Evolutionary conservation across 208 protist genomes (phyloP).

Genomic region (Leishmania arabica): DNA sequence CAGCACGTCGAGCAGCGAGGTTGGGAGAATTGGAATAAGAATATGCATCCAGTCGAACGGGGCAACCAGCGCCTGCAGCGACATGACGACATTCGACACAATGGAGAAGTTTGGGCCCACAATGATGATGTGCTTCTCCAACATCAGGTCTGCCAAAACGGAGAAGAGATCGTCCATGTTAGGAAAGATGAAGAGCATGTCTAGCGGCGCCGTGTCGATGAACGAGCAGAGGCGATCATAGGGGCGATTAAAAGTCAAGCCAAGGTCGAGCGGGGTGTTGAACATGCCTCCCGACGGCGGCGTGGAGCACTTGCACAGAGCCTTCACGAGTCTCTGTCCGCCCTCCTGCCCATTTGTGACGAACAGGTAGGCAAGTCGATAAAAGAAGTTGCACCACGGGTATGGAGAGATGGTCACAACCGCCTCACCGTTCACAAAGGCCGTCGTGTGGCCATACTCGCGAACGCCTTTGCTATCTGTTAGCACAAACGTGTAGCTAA

Average conservation of each 20-base stretch:
- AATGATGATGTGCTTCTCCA: slow-evolving; percentile 82
- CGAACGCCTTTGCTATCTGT: slow-evolving; percentile 73
- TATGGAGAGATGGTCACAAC: slow-evolving; percentile 65
- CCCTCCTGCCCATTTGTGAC: slow-evolving; percentile 47
- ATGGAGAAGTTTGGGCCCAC: slow-evolving; percentile 80
- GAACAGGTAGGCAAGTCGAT: slow-evolving; percentile 58
- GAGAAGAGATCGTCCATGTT: slow-evolving; percentile 69
- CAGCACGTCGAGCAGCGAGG: slow-evolving; percentile 65
- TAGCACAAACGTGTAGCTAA: slow-evolving; percentile 78
- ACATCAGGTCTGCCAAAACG: slow-evolving; percentile 62
- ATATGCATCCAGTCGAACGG: slow-evolving; percentile 91
- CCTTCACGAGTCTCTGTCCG: slow-evolving; percentile 47
- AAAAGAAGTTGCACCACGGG: slow-evolving; percentile 88
- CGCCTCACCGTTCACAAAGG: slow-evolving; percentile 72
- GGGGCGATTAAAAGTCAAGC: slow-evolving; percentile 57
- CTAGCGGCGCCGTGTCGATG: slow-evolving; percentile 76
- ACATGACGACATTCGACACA: slow-evolving; percentile 83
- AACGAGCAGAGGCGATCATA: slow-evolving; percentile 84
- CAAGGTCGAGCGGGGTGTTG: slow-evolving; percentile 39
- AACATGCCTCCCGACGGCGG: slow-evolving; percentile 72
- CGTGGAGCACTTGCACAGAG: slow-evolving; percentile 46
- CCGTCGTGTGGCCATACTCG: slow-evolving; percentile 72
- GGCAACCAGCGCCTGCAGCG: slow-evolving; percentile 70
- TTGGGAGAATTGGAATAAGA: slow-evolving; percentile 77
- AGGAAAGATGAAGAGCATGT: slow-evolving; percentile 66